Evolutionary conservation across 768 basidiomycete genomes (phyloP).

Genomic region (Mycena belliarum): DNA sequence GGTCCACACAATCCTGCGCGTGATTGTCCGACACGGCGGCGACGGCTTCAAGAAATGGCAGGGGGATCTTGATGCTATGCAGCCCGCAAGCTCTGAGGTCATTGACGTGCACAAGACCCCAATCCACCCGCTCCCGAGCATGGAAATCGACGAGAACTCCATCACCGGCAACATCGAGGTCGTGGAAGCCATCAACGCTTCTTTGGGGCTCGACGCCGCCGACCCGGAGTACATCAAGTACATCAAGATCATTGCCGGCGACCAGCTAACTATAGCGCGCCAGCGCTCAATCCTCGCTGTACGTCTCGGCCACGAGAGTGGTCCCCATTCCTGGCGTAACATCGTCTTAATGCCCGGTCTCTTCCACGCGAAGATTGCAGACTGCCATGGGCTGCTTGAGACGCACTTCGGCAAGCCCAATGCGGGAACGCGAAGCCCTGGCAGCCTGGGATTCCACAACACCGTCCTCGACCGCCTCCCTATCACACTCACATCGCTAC

Average conservation of each 20-base stretch:
- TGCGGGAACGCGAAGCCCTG: conserved; percentile 13
- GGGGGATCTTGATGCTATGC: neutral
- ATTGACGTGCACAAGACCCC: conserved; percentile 18
- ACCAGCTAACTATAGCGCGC: conserved; percentile 22
- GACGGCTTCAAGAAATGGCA: conserved; percentile 4
- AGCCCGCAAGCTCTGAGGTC: conserved; percentile 9
- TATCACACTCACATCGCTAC: conserved; percentile 27
- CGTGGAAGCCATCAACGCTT: conserved; percentile 10
- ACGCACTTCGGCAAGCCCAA: conserved; percentile 21
- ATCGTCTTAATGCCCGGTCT: conserved; percentile 21
- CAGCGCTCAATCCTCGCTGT: conserved; percentile 10
- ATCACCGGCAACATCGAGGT: conserved; percentile 24
- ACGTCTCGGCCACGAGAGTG: conserved; percentile 18
- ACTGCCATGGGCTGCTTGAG: conserved; percentile 20
- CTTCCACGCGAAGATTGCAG: conserved; percentile 24
- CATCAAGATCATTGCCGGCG: conserved; percentile 21
- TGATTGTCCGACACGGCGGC: conserved; percentile 22
- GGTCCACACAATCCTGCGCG: conserved; percentile 13
- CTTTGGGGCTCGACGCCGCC: conserved; percentile 2
- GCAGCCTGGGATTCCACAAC: conserved; percentile 23
- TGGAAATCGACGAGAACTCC: conserved; percentile 22
- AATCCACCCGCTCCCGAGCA: conserved; percentile 16
- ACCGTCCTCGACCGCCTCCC: conserved; percentile 25
- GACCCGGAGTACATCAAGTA: conserved; percentile 3
- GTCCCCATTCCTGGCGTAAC: conserved; percentile 1